A percentile compares a stretch with the other conserved stretches of the same genome.
Conservation (phyloP, 2,329 filamentous ascomycete species). For the Botrytis pseudocinerea region DNA sequence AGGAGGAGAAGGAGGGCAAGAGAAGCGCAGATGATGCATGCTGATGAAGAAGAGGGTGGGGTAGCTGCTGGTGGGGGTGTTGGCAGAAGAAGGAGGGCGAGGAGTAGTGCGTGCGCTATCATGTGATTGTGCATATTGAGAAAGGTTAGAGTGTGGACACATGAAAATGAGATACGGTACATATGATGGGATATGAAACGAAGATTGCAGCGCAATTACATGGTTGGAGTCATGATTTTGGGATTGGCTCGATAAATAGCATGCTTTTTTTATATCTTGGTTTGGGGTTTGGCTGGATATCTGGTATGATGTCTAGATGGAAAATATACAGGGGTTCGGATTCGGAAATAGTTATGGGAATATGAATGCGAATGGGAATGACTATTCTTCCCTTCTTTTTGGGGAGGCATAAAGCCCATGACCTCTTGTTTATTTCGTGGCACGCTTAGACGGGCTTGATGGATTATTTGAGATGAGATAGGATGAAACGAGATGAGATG, state of each 20-base stretch:
- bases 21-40: slow-evolving; percentile 77
- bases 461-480: neutral
- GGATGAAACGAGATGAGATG: neutral
- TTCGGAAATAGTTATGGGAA: too few relatives aligned
- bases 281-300: neutral
- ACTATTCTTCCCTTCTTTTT: neutral
- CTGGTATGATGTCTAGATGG: neutral
- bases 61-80: slow-evolving; percentile 44
- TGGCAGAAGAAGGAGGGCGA: slow-evolving; percentile 58
- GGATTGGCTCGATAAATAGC: neutral
- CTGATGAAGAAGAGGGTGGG: slow-evolving; percentile 74
- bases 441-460: neutral
- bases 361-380: neutral
- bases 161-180: slow-evolving; percentile 4
- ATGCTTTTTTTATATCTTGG: neutral
- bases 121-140: slow-evolving; percentile 53
- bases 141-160: slow-evolving; percentile 1
- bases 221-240: neutral
- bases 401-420: too few relatives aligned
- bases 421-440: neutral
- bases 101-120: slow-evolving; percentile 62
- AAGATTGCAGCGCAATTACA: neutral
- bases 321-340: neutral
- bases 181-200: slow-evolving; percentile 10
- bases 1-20: slow-evolving; percentile 74